Evolutionary conservation across 345 rosid species (phyloP).

Genomic region (Eucalyptus paniculata): DNA sequence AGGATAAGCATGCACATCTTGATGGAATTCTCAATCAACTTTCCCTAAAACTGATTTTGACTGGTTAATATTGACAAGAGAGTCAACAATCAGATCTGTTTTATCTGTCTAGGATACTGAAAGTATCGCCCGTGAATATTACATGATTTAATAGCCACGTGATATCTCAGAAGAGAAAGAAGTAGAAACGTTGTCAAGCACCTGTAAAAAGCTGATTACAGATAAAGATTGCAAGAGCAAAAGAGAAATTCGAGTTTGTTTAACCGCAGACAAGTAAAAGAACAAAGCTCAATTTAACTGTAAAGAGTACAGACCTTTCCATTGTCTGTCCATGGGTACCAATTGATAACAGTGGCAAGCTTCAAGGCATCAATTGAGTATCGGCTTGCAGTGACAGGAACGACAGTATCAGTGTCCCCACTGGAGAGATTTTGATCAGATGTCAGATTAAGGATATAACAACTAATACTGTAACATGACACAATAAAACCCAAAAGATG

Average conservation of each 20-base stretch:
- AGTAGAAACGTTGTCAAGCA: neutral
- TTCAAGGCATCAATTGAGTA: conserved; percentile 76
- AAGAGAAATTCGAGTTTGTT: neutral
- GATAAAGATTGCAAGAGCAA: neutral
- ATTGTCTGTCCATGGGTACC: conserved; percentile 80
- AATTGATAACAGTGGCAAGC: conserved; percentile 51
- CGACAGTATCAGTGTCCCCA: conserved; percentile 86
- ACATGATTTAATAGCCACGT: neutral
- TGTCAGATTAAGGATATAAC: neutral
- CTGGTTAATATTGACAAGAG: neutral
- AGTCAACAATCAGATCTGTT: neutral
- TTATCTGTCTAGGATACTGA: neutral
- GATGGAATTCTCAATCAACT: neutral
- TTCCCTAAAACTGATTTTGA: neutral
- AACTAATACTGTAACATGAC: neutral
- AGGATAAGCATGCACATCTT: neutral
- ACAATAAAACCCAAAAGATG: neutral
- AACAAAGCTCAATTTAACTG: neutral
- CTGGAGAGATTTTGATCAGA: conserved; percentile 24
- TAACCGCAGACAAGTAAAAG: neutral
- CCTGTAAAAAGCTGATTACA: neutral
- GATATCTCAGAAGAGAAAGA: neutral
- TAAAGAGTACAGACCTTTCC: conserved; percentile 23
- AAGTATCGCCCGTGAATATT: neutral
- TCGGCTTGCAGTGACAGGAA: conserved; percentile 87